phyloP scores from a whole-genome alignment of 139 green algal species.

The Tetratostichococcus sp. region DNA sequence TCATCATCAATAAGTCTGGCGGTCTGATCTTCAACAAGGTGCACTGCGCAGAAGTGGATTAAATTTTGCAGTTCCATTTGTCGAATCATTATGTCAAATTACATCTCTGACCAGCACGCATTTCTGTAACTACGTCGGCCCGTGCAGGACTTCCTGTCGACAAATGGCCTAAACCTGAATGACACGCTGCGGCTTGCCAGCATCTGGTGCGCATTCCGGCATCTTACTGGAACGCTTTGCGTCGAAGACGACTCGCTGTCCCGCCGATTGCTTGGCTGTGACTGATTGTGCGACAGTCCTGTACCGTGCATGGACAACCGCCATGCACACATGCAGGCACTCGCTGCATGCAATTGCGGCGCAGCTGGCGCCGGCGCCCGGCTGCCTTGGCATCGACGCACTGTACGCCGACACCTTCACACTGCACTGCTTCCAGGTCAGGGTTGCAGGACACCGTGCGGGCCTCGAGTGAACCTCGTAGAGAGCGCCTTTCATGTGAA shows the following conservation, averaged over 20 bases:
- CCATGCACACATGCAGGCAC: no score
- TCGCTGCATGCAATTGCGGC: constrained; percentile 82
- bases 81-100: no score
- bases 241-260: no score
- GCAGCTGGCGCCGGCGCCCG: constrained; percentile 77
- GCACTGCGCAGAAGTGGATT: constrained; percentile 8
- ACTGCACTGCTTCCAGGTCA: constrained; percentile 78
- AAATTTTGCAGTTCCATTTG: no score
- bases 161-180: constrained; percentile 65
- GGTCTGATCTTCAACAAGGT: constrained; percentile 83
- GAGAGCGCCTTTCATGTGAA: no score
- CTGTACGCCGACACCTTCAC: constrained; percentile 90
- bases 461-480: no score
- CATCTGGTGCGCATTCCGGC: constrained; percentile 49
- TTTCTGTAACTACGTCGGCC: no score
- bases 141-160: constrained; percentile 62
- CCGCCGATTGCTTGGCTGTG: background rate
- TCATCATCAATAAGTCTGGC: constrained; percentile 90
- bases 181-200: constrained; percentile 71
- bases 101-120: no score
- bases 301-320: no score
- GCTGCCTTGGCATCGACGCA: constrained; percentile 79
- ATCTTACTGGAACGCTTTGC: background rate
- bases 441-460: no score
- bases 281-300: no score